Evolutionary conservation across 495 filamentous ascomycete genomes (phyloP).

Genomic region (Ramalina intermedia): DNA sequence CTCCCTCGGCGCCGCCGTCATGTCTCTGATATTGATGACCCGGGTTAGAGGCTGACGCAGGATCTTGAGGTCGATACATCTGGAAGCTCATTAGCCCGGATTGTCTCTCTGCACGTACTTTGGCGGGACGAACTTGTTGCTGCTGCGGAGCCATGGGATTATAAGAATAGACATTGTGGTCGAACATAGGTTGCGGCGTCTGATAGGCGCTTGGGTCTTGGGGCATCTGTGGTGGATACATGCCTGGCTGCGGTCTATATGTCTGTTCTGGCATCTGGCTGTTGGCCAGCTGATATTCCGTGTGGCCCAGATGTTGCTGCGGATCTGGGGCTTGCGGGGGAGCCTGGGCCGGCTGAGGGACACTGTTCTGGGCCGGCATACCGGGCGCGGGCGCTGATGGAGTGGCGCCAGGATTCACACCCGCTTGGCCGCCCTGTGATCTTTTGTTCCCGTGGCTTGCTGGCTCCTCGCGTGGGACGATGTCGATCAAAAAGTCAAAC

Average conservation of each 20-base stretch:
- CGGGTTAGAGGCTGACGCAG: constrained; percentile 24
- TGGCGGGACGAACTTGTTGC: constrained; percentile 34
- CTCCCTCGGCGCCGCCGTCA: constrained; percentile 33
- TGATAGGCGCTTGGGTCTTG: constrained; percentile 59
- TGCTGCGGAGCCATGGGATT: constrained; percentile 71
- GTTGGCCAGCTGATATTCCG: constrained; percentile 54
- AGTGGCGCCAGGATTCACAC: constrained; percentile 33
- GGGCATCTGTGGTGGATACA: constrained; percentile 69
- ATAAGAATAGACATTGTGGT: constrained; percentile 67
- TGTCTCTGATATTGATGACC: constrained; percentile 27
- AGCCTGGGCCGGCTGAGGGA: constrained; percentile 22
- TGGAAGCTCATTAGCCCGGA: constrained; percentile 12
- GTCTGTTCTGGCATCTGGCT: constrained; percentile 57
- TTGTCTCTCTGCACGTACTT: not conserved
- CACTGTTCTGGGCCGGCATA: constrained; percentile 43
- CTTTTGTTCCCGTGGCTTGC: constrained; percentile 62
- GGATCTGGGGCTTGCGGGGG: constrained; percentile 20
- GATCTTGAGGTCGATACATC: constrained; percentile 40
- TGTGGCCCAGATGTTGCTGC: constrained; percentile 49
- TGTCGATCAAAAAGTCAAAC: constrained; percentile 99
- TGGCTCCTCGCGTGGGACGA: constrained; percentile 91
- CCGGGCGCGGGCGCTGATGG: constrained; percentile 30
- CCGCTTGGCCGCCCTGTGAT: constrained; percentile 37
- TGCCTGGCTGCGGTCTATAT: constrained; percentile 56
- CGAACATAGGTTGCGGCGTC: constrained; percentile 68